Conservation (phyloP, 345 rosid genomes). For the Eucalyptus erythrocorys region DNA sequence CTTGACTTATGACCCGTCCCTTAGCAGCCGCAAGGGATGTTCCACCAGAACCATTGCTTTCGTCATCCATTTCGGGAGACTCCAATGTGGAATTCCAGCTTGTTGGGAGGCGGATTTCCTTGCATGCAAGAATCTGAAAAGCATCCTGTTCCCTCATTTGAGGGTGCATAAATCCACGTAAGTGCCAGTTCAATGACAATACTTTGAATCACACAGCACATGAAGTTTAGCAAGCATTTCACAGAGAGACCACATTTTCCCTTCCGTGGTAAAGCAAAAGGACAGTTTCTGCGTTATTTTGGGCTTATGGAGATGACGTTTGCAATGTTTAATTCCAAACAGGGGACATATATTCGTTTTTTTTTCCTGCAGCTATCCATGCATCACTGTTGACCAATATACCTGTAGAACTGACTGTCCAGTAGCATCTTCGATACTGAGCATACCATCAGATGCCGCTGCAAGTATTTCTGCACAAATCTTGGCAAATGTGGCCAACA, state of each 20-base stretch:
- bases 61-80: conserved; percentile 51
- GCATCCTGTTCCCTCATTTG: conserved; percentile 52
- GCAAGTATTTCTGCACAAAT: conserved; percentile 92
- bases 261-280: background rate
- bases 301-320: background rate
- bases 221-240: background rate
- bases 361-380: background rate
- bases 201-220: background rate
- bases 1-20: conserved; percentile 85
- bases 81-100: conserved; percentile 46
- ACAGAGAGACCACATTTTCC: background rate
- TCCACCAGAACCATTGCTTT: conserved; percentile 25
- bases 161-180: background rate
- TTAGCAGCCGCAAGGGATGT: conserved; percentile 40
- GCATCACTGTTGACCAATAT: background rate
- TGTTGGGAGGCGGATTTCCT: conserved; percentile 64
- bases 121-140: conserved; percentile 74
- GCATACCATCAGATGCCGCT: conserved; percentile 89
- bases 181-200: background rate
- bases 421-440: conserved; percentile 50
- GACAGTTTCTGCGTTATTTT: background rate
- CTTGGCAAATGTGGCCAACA: conserved; percentile 92
- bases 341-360: background rate
- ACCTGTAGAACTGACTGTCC: conserved; percentile 94
- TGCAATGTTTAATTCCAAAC: background rate